phyloP scores from a whole-genome alignment of 345 rosid species.

The Erucastrum elatum region DNA sequence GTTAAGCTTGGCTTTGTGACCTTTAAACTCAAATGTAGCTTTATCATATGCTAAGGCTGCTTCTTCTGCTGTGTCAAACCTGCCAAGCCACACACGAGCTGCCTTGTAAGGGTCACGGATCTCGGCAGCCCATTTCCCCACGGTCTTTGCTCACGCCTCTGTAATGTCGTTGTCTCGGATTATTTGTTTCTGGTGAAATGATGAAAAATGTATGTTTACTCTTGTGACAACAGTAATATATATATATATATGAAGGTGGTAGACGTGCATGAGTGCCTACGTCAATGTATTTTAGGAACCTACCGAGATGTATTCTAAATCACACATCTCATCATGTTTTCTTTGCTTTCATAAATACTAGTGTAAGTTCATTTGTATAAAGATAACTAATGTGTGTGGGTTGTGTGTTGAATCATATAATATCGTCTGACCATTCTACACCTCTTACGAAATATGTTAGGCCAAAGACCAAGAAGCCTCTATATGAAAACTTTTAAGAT shows the following conservation, averaged over 20 bases:
- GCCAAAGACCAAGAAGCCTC: no score
- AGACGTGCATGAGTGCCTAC: background rate
- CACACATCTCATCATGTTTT: no score
- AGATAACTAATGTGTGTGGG: no score
- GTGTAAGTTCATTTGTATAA: no score
- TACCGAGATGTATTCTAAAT: no score
- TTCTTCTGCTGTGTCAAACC: slow-evolving; percentile 36
- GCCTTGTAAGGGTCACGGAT: slow-evolving; percentile 39
- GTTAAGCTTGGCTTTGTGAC: slow-evolving; percentile 36
- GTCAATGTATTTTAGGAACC: no score
- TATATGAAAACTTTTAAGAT: no score
- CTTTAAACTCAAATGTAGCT: slow-evolving; percentile 39
- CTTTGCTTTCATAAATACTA: no score
- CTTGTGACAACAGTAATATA: background rate
- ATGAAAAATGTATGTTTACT: background rate
- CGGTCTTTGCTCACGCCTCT: slow-evolving; percentile 41
- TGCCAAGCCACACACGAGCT: slow-evolving; percentile 41
- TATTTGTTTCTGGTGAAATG: background rate
- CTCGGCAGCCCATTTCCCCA: slow-evolving; percentile 44
- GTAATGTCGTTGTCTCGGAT: slow-evolving; percentile 30
- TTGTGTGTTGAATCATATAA: no score
- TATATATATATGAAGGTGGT: background rate
- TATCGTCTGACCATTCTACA: no score
- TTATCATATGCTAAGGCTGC: slow-evolving; percentile 39
- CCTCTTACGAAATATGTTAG: no score